Evolutionary conservation across 2,329 filamentous ascomycete species (phyloP), one percentile per base, ranked within the genome.

Genomic region (Venturia pyrina): DNA sequence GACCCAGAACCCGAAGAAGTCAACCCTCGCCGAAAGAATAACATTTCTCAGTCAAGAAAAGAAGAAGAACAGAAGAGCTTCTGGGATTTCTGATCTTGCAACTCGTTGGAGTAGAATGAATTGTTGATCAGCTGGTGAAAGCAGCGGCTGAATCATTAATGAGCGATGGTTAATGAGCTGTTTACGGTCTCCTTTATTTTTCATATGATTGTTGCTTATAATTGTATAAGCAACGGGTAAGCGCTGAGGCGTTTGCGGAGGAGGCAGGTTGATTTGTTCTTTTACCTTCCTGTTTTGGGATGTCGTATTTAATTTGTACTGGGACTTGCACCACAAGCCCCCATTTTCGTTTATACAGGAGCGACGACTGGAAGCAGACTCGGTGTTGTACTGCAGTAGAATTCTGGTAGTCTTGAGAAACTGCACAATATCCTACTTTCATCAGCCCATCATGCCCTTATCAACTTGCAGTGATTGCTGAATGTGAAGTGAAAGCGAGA

Each of bases 71-170:
- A 66, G 24, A 71, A 70, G 63, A 66, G 64, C 17, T 71, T 74
- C 67, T 75, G 73, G 73, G 73, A 75, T 62, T 75, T 73, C 61
- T 74, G 65, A 56, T 43, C 37, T n/a, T 34, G 5, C 32, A 7
- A 4, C 57, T 21, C 34, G 6, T 40, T 32, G 57, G 40, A 15
- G 7, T 19, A 5, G 15, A 13, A n/a, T 61, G 32, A 61, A 5
- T 40, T 28, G 8, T 28, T 53, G 48, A 8, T 28, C 28, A 21
- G 48, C 48, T 13, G 48, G 32, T 19, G 28, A 37, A 34, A 37
- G 28, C 32, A 24, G 53, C 28, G 17, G 17, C n/a, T 59, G 53
- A 21, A 19, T 37, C 32, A 32, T 37, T 40, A 59, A 59, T 37
- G 53, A 59, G 53, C 53, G 53, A 59, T 59, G 53, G 24, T 34